These are phyloP conservation scores for Conringia planisiliqua DNA, from an alignment of 345 rosid species.

Conservation along the genomic window DNA sequence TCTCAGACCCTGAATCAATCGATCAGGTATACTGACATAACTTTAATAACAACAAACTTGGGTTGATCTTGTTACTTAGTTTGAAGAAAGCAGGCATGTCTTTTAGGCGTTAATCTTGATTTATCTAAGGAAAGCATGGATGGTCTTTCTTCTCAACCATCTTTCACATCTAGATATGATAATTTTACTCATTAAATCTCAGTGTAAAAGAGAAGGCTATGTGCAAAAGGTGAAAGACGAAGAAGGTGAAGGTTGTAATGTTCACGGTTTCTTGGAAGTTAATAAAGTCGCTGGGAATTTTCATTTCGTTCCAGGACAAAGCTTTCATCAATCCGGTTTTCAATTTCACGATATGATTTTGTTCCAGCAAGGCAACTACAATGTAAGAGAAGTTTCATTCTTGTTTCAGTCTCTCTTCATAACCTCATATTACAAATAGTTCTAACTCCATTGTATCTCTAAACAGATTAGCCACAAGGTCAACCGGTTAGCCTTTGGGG, in stretches of 20 bases:
- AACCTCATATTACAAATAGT: not conserved
- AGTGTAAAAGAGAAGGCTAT: slow-evolving; percentile 93
- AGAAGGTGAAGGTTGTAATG: slow-evolving; percentile 90
- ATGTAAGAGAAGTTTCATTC: slow-evolving; percentile 47
- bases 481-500: slow-evolving; percentile 72
- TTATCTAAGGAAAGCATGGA: not conserved
- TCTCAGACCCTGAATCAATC: slow-evolving; percentile 63
- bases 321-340: slow-evolving; percentile 75
- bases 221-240: slow-evolving; percentile 75
- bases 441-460: slow-evolving; percentile 1
- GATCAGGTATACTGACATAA: slow-evolving; percentile 54
- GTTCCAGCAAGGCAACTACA: slow-evolving; percentile 64
- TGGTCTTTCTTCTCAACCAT: not conserved
- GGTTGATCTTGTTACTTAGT: not conserved
- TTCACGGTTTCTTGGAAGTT: slow-evolving; percentile 79
- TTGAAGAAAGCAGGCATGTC: not conserved
- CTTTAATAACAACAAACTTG: not conserved
- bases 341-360: slow-evolving; percentile 63
- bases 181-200: slow-evolving; percentile 10
- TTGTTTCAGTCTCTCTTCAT: not conserved
- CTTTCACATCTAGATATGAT: not conserved
- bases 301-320: slow-evolving; percentile 77
- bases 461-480: slow-evolving; percentile 77
- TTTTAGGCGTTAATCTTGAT: not conserved
- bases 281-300: slow-evolving; percentile 92